Conservation (phyloP, 768 basidiomycete species). For the Auricularia sp. region DNA sequence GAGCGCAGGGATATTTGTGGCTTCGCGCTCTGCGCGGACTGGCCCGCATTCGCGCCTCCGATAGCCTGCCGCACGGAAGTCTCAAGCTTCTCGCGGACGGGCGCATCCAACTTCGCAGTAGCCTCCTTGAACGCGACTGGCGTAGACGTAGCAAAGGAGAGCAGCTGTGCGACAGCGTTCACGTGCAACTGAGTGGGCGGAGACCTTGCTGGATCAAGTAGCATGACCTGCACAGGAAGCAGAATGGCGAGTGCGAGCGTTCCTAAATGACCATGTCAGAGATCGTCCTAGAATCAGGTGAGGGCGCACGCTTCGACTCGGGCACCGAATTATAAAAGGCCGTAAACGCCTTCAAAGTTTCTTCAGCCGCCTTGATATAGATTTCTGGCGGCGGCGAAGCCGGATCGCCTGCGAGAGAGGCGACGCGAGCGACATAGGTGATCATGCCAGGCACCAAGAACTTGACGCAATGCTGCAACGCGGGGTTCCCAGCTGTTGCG, state of each 20-base stretch:
- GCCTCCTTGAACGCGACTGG: slow-evolving; percentile 81
- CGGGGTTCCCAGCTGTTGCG: slow-evolving; percentile 50
- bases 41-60: slow-evolving; percentile 30
- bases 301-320: slow-evolving; percentile 51
- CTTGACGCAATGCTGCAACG: slow-evolving; percentile 62
- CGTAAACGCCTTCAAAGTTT: slow-evolving; percentile 75
- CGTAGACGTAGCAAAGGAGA: slow-evolving; percentile 60
- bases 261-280: slow-evolving; percentile 32
- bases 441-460: slow-evolving; percentile 73
- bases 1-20: slow-evolving; percentile 73
- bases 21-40: slow-evolving; percentile 34
- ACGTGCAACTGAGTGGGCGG: slow-evolving; percentile 39
- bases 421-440: slow-evolving; percentile 64
- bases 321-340: slow-evolving; percentile 47
- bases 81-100: slow-evolving; percentile 57
- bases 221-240: slow-evolving; percentile 62
- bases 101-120: slow-evolving; percentile 51
- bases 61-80: slow-evolving; percentile 69
- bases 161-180: slow-evolving; percentile 54
- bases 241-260: slow-evolving; percentile 58
- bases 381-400: slow-evolving; percentile 35
- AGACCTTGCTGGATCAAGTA: slow-evolving; percentile 46
- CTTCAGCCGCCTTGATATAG: slow-evolving; percentile 56
- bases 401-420: slow-evolving; percentile 50
- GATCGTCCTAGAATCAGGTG: not conserved